Evolutionary conservation across 2,329 filamentous ascomycete genomes (phyloP).

Genomic region (Allantophomopsis cytisporea): DNA sequence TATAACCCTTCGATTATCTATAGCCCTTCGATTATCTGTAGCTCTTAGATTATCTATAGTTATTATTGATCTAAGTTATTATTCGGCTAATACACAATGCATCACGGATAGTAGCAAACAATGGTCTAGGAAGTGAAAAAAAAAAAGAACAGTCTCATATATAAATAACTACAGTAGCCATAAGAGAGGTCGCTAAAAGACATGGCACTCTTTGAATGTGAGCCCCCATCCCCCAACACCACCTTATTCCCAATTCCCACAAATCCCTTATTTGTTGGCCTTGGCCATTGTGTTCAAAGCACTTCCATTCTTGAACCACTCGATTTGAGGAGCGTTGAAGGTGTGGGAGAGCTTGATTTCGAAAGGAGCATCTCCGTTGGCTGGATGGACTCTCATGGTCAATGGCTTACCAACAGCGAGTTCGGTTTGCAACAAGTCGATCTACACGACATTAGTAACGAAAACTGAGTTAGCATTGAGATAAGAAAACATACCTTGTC

Average conservation of each 20-base stretch:
- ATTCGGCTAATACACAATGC: too few relatives aligned
- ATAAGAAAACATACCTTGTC: slow-evolving; percentile 51
- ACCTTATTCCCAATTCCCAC: slow-evolving; percentile 1
- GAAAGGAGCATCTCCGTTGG: slow-evolving; percentile 61
- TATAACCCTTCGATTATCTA: too few relatives aligned
- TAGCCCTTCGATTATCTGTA: too few relatives aligned
- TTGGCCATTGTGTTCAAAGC: slow-evolving; percentile 99
- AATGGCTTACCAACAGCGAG: slow-evolving; percentile 86
- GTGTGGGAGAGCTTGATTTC: slow-evolving; percentile 83
- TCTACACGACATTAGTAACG: slow-evolving; percentile 19
- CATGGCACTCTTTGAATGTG: not conserved
- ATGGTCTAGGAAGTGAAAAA: too few relatives aligned
- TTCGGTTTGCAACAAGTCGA: slow-evolving; percentile 81
- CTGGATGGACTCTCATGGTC: slow-evolving; percentile 83
- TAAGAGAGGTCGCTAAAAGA: slow-evolving; percentile 3
- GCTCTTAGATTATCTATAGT: too few relatives aligned
- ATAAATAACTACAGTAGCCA: slow-evolving; percentile 3
- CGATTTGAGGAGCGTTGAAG: slow-evolving; percentile 94
- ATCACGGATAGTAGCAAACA: too few relatives aligned
- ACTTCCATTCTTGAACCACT: slow-evolving; percentile 98
- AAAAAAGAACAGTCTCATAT: slow-evolving; percentile 1
- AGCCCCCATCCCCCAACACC: slow-evolving; percentile 1
- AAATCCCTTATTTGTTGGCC: slow-evolving; percentile 16
- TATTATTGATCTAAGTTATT: too few relatives aligned
- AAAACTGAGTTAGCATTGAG: not conserved